Percentiles rank a stretch among this genome's conserved stretches.
Conservation (phyloP, 2,329 filamentous ascomycete genomes). For the Fusarium sublunatum region DNA sequence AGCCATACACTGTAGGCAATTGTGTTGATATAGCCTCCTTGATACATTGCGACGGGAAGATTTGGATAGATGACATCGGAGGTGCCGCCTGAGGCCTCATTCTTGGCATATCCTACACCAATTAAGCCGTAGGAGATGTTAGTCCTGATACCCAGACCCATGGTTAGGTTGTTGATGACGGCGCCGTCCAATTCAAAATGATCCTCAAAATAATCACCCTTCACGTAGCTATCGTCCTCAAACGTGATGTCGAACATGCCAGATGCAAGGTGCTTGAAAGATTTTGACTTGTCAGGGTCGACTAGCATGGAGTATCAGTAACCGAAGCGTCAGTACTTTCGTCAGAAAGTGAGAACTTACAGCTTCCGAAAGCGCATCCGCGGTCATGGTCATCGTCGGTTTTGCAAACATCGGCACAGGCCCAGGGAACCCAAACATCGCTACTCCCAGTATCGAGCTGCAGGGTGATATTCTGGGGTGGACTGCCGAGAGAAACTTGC, state of each 20-base stretch:
- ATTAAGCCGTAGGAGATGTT: slow-evolving; percentile 68
- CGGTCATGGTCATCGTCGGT: slow-evolving; percentile 19
- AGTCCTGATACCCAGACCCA: slow-evolving; percentile 67
- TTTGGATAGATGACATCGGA: slow-evolving; percentile 61
- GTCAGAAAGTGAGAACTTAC: slow-evolving; percentile 51
- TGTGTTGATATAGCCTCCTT: slow-evolving; percentile 71
- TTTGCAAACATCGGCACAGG: slow-evolving; percentile 54
- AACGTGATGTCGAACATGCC: slow-evolving; percentile 69
- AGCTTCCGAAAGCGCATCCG: slow-evolving; percentile 59
- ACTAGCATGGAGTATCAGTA: slow-evolving; percentile 55
- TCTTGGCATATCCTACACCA: slow-evolving; percentile 69
- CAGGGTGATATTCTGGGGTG: slow-evolving; percentile 65
- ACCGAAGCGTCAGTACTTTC: not conserved
- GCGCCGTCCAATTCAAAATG: slow-evolving; percentile 64
- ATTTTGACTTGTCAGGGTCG: slow-evolving; percentile 57
- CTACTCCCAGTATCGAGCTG: slow-evolving; percentile 74
- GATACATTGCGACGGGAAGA: slow-evolving; percentile 72
- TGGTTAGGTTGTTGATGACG: slow-evolving; percentile 66
- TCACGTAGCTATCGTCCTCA: slow-evolving; percentile 67
- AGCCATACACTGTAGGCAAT: slow-evolving; percentile 79
- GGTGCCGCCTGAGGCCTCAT: slow-evolving; percentile 58
- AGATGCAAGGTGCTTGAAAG: slow-evolving; percentile 57
- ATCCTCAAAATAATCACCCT: slow-evolving; percentile 70
- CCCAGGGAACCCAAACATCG: slow-evolving; percentile 69
- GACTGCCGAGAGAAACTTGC: slow-evolving; percentile 67